These are phyloP conservation scores for Rugosomyces carneus DNA, from an alignment of 1,284 basidiomycete species.

Conservation along the genomic window DNA sequence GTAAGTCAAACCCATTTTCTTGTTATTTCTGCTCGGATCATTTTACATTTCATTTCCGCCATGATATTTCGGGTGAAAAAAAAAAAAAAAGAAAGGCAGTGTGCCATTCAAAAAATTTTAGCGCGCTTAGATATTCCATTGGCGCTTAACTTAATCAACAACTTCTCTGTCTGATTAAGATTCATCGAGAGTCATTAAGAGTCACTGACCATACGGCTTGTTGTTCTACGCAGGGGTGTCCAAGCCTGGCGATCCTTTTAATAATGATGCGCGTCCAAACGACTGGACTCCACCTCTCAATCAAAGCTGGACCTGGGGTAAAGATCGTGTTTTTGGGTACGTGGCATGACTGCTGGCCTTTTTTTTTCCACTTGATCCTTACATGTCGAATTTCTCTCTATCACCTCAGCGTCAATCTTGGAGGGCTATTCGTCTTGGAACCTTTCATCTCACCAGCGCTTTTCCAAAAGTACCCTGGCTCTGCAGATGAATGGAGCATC, in stretches of 20 bases:
- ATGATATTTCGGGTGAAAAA: conserved; percentile 44
- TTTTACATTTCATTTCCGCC: too few species aligned
- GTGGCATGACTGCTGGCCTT: conserved; percentile 21
- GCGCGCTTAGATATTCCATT: not conserved
- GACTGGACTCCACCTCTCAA: conserved; percentile 72
- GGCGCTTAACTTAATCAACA: not conserved
- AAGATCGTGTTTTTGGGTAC: conserved; percentile 58
- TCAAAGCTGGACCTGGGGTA: conserved; percentile 65
- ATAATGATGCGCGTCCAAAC: conserved; percentile 62
- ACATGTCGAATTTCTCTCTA: not conserved
- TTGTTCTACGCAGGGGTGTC: conserved; percentile 35
- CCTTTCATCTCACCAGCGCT: conserved; percentile 63
- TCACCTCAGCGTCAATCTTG: too few species aligned
- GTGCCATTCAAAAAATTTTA: not conserved
- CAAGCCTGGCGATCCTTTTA: conserved; percentile 69
- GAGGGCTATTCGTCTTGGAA: too few species aligned
- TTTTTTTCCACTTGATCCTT: not conserved
- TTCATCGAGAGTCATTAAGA: conserved; percentile 1
- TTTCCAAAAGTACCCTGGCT: conserved; percentile 71
- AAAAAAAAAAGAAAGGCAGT: not conserved
- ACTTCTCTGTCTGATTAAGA: not conserved
- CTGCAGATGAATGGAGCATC: conserved; percentile 80
- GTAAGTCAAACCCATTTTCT: conserved; percentile 67
- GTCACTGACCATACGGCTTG: conserved; percentile 7
- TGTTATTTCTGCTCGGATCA: too few species aligned